phyloP scores from a whole-genome alignment of 306 rosid genomes.

The Hippophae tibetana region DNA sequence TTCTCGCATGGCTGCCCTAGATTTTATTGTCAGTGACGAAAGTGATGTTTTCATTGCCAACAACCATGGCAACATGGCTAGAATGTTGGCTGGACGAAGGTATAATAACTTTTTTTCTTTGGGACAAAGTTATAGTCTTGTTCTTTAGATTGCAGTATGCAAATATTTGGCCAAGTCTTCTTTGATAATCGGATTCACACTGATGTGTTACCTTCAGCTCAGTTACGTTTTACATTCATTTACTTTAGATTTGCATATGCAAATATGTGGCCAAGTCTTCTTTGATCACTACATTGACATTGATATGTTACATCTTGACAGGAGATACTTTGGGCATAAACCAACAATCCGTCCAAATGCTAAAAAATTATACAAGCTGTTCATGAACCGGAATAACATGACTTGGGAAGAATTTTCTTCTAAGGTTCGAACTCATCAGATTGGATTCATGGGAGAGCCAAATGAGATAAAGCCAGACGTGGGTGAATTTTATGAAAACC shows the following conservation, averaged over 20 bases:
- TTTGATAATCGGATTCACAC: background rate
- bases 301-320: conserved; percentile 24
- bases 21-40: conserved; percentile 63
- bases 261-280: background rate
- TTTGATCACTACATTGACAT: background rate
- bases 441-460: conserved; percentile 88
- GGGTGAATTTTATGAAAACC: conserved; percentile 86
- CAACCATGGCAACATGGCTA: conserved; percentile 95
- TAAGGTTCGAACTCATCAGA: conserved; percentile 47
- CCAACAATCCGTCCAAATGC: conserved; percentile 85
- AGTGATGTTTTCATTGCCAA: conserved; percentile 81
- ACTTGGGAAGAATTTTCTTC: conserved; percentile 76
- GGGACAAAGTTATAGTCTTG: too few relatives aligned
- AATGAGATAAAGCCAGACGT: conserved; percentile 57
- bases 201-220: too few relatives aligned
- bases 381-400: conserved; percentile 38
- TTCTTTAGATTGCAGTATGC: too few relatives aligned
- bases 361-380: conserved; percentile 48
- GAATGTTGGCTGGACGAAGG: conserved; percentile 92
- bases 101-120: background rate
- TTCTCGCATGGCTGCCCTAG: conserved; percentile 95
- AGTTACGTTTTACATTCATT: too few relatives aligned
- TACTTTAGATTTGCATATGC: too few relatives aligned
- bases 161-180: too few relatives aligned
- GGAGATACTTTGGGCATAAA: conserved; percentile 85